phyloP scores from a whole-genome alignment of 495 filamentous ascomycete species.

The Sphaerosporella brunnea region DNA sequence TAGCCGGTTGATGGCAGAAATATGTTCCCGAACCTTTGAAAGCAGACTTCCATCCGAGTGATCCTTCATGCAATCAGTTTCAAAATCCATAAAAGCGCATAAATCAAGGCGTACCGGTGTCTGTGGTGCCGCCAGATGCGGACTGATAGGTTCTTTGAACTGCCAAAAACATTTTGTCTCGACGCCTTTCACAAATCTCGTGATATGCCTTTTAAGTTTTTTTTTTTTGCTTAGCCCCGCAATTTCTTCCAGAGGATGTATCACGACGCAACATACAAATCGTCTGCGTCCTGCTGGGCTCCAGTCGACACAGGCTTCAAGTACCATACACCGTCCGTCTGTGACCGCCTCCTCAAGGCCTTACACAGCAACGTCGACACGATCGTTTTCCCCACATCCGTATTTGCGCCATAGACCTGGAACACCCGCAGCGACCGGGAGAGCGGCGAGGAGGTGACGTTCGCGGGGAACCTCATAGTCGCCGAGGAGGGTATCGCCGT shows the following conservation, averaged over 20 bases:
- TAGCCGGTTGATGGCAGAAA: background rate
- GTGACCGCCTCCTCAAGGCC: constrained; percentile 29
- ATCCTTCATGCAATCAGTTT: background rate
- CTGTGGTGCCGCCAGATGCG: constrained; percentile 44
- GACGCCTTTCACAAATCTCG: constrained; percentile 35
- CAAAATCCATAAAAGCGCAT: background rate
- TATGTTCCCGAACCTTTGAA: background rate
- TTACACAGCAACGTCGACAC: constrained; percentile 52
- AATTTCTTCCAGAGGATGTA: too few species aligned
- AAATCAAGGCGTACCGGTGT: background rate
- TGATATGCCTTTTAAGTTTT: constrained; percentile 43
- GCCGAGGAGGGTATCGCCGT: too few species aligned
- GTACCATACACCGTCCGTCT: constrained; percentile 37
- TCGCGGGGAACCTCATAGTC: constrained; percentile 1
- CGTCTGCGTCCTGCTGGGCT: constrained; percentile 46
- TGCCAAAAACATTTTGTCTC: constrained; percentile 46
- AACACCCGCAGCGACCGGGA: constrained; percentile 45
- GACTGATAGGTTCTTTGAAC: constrained; percentile 52
- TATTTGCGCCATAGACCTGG: constrained; percentile 66
- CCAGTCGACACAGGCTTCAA: constrained; percentile 66
- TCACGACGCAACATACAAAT: constrained; percentile 33
- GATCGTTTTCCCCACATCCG: constrained; percentile 64
- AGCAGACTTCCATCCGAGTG: background rate
- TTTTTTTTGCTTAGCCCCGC: too few species aligned
- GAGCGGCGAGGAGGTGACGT: constrained; percentile 31